Conservation (phyloP, 441 rosid genomes). For the Populus hybrid region DNA sequence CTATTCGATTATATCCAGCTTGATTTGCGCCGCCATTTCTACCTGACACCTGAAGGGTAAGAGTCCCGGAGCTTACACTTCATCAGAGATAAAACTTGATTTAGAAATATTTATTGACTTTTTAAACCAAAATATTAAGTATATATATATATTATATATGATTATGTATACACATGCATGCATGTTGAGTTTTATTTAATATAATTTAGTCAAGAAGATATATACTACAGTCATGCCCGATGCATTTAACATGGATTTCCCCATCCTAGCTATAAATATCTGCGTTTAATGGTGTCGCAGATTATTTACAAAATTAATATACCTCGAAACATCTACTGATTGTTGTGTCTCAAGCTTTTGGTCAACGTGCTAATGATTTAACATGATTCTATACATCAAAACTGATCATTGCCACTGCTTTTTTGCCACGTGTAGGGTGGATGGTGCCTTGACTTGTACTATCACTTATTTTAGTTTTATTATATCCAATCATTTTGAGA, state of each 20-base stretch:
- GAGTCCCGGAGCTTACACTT: slow-evolving; percentile 20
- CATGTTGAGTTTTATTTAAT: background rate
- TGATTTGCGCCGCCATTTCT: slow-evolving; percentile 42
- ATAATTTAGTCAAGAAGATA: slow-evolving; percentile 6
- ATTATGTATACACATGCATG: too few relatives aligned
- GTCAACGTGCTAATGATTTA: slow-evolving; percentile 22
- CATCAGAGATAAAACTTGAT: slow-evolving; percentile 27
- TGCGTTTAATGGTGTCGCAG: background rate
- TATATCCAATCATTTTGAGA: background rate
- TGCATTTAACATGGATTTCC: slow-evolving; percentile 12
- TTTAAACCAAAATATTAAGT: background rate
- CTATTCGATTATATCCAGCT: slow-evolving; percentile 14
- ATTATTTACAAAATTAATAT: background rate
- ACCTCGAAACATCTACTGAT: slow-evolving; percentile 8
- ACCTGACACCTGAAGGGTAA: slow-evolving; percentile 18
- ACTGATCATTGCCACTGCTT: background rate
- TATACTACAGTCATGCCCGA: slow-evolving; percentile 12
- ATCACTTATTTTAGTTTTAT: background rate
- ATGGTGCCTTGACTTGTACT: background rate
- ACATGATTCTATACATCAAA: background rate
- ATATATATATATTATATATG: too few relatives aligned
- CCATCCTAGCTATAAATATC: background rate
- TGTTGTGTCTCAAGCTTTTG: slow-evolving; percentile 15
- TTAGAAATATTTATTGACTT: slow-evolving; percentile 26
- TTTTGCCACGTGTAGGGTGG: slow-evolving; percentile 14